These are phyloP conservation scores for Penicillium cinerascens DNA, from an alignment of 495 filamentous ascomycete genomes.

Conservation along the genomic window DNA sequence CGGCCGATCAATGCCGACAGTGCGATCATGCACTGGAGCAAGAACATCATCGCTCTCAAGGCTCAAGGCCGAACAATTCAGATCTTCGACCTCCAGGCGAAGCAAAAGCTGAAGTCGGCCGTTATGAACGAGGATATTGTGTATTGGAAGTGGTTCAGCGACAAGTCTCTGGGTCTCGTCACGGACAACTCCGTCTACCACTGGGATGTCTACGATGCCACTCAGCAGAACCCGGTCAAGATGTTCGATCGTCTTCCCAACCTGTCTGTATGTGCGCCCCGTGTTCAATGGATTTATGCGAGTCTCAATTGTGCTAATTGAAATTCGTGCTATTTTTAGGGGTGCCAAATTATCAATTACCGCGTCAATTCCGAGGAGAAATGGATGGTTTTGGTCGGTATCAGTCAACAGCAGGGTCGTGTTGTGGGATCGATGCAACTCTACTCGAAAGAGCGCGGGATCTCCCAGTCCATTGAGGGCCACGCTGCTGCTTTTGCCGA, in stretches of 20 bases:
- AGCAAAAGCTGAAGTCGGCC: slow-evolving; percentile 90
- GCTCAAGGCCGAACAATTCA: slow-evolving; percentile 89
- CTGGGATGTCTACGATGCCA: slow-evolving; percentile 89
- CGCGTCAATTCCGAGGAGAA: slow-evolving; percentile 91
- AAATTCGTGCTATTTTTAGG: slow-evolving; percentile 41
- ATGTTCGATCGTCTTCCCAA: slow-evolving; percentile 90
- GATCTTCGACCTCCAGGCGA: slow-evolving; percentile 90
- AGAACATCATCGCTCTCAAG: slow-evolving; percentile 93
- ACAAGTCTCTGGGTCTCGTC: slow-evolving; percentile 79
- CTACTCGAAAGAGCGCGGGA: slow-evolving; percentile 90
- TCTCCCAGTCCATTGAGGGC: slow-evolving; percentile 97
- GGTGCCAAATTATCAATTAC: slow-evolving; percentile 99
- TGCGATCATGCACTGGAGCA: slow-evolving; percentile 98
- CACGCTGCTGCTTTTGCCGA: slow-evolving; percentile 95
- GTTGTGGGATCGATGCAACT: slow-evolving; percentile 96
- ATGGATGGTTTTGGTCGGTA: slow-evolving; percentile 98
- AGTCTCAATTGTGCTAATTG: not conserved
- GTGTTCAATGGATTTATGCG: not conserved
- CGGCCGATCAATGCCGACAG: slow-evolving; percentile 98
- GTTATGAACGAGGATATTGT: slow-evolving; percentile 95
- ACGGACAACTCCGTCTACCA: slow-evolving; percentile 90
- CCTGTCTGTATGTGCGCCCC: slow-evolving; percentile 62
- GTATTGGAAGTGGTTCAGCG: slow-evolving; percentile 99
- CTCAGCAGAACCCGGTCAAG: slow-evolving; percentile 76
- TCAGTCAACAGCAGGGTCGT: slow-evolving; percentile 85